Percentiles rank a stretch among this genome's conserved stretches.
These are phyloP conservation scores for Saturnispora zaruensis DNA, from an alignment of 805 yeast species.

Conservation along the genomic window DNA sequence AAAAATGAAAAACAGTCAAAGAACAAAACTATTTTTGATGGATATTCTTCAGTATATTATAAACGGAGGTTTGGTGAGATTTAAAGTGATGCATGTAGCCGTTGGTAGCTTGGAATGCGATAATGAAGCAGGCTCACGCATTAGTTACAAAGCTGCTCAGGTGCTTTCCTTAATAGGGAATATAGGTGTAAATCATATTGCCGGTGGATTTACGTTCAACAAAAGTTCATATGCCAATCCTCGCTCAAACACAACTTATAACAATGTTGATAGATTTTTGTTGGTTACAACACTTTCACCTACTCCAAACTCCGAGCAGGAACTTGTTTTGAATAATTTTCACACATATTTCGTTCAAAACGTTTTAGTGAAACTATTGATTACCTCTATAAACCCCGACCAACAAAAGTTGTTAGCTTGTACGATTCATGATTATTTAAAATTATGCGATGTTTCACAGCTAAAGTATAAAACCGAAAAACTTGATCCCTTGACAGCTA, in stretches of 20 bases:
- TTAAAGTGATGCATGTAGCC: slow-evolving; percentile 32
- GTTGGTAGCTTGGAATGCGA: slow-evolving; percentile 11
- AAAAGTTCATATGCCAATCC: not conserved
- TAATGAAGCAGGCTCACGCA: slow-evolving; percentile 22
- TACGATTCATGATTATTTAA: slow-evolving; percentile 80
- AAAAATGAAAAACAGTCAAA: not conserved
- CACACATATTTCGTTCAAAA: slow-evolving; percentile 56
- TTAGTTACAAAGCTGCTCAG: slow-evolving; percentile 54
- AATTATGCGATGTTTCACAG: slow-evolving; percentile 39
- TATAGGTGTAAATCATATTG: slow-evolving; percentile 34
- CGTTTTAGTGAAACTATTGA: slow-evolving; percentile 71
- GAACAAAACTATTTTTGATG: not conserved
- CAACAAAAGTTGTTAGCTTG: slow-evolving; percentile 77
- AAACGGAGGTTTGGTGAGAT: slow-evolving; percentile 34
- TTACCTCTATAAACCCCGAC: slow-evolving; percentile 84
- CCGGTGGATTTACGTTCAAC: not conserved
- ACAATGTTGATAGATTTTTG: slow-evolving; percentile 12
- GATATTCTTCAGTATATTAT: slow-evolving; percentile 6
- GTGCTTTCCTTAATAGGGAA: slow-evolving; percentile 75
- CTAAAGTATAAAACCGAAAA: slow-evolving; percentile 25
- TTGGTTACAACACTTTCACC: slow-evolving; percentile 26
- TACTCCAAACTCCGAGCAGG: slow-evolving; percentile 57
- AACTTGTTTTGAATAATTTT: slow-evolving; percentile 50
- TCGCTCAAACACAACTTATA: not conserved
- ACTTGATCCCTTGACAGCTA: slow-evolving; percentile 56